These are phyloP conservation scores for Trypanosoma congolense DNA, from an alignment of 208 protist genomes.

Conservation along the genomic window DNA sequence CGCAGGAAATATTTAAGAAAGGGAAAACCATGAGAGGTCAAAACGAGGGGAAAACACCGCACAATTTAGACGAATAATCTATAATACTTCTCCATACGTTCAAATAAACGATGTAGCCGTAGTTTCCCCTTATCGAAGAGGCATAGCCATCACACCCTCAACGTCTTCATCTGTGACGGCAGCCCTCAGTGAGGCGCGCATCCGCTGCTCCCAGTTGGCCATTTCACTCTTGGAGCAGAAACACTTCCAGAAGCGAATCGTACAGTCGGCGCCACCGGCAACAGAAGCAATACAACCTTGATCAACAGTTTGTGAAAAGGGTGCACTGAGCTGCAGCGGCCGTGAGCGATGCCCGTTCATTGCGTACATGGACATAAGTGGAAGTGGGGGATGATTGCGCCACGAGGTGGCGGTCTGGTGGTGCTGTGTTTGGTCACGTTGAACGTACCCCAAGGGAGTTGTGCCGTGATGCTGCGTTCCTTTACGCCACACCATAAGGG, in stretches of 20 bases:
- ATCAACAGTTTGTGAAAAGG: slow-evolving; percentile 40
- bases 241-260: slow-evolving; percentile 74
- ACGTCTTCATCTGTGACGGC: slow-evolving; percentile 35
- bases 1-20: too few species aligned
- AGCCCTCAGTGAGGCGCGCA: slow-evolving; percentile 26
- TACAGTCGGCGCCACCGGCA: slow-evolving; percentile 60
- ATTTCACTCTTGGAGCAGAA: slow-evolving; percentile 34
- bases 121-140: slow-evolving; percentile 26
- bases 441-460: background rate
- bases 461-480: slow-evolving; percentile 10
- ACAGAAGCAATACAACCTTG: slow-evolving; percentile 56
- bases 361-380: slow-evolving; percentile 39
- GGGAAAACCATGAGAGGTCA: too few species aligned
- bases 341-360: slow-evolving; percentile 66
- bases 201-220: slow-evolving; percentile 35
- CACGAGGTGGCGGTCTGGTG: background rate
- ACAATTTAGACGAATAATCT: too few species aligned
- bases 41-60: too few species aligned
- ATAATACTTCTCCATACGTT: too few species aligned
- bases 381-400: background rate
- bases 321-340: slow-evolving; percentile 51
- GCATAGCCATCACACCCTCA: slow-evolving; percentile 27
- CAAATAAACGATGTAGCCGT: too few species aligned
- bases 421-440: background rate
- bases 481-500: slow-evolving; percentile 29